A percentile compares a stretch with the other conserved stretches of the same genome.
Evolutionary conservation across 768 basidiomycete species (phyloP).

Genomic region (Auriscalpium microsporum): DNA sequence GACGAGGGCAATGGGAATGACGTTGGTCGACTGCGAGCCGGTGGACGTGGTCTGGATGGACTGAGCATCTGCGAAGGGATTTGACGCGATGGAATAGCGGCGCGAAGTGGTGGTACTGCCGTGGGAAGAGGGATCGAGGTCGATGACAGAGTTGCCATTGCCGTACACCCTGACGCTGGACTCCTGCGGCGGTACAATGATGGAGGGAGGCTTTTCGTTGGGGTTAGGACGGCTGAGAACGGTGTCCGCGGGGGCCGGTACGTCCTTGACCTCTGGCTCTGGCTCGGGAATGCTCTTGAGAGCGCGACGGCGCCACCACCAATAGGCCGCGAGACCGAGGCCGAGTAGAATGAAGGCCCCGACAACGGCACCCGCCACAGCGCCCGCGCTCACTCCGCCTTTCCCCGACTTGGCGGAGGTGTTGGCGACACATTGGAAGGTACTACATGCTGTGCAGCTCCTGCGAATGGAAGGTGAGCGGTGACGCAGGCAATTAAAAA

Average conservation of each 20-base stretch:
- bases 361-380: slow-evolving; percentile 66
- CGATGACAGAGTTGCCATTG: slow-evolving; percentile 39
- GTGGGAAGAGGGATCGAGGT: slow-evolving; percentile 43
- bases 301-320: slow-evolving; percentile 57
- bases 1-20: slow-evolving; percentile 80
- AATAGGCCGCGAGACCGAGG: slow-evolving; percentile 39
- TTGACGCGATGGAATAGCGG: slow-evolving; percentile 31
- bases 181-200: slow-evolving; percentile 24
- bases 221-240: slow-evolving; percentile 82
- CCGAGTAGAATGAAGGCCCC: slow-evolving; percentile 54
- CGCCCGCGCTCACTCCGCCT: slow-evolving; percentile 53
- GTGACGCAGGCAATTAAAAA: background rate
- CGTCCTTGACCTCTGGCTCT: slow-evolving; percentile 35
- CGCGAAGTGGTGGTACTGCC: slow-evolving; percentile 19
- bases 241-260: slow-evolving; percentile 65
- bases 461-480: slow-evolving; percentile 27
- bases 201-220: slow-evolving; percentile 45
- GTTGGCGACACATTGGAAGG: slow-evolving; percentile 41
- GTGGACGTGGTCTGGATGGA: slow-evolving; percentile 73
- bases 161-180: slow-evolving; percentile 43
- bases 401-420: slow-evolving; percentile 8
- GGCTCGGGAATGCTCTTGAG: slow-evolving; percentile 35
- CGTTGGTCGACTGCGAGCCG: slow-evolving; percentile 73
- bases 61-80: slow-evolving; percentile 70
- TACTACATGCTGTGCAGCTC: slow-evolving; percentile 47